Evolutionary conservation across 345 rosid species (phyloP).

Genomic region (Boechera retrofracta): DNA sequence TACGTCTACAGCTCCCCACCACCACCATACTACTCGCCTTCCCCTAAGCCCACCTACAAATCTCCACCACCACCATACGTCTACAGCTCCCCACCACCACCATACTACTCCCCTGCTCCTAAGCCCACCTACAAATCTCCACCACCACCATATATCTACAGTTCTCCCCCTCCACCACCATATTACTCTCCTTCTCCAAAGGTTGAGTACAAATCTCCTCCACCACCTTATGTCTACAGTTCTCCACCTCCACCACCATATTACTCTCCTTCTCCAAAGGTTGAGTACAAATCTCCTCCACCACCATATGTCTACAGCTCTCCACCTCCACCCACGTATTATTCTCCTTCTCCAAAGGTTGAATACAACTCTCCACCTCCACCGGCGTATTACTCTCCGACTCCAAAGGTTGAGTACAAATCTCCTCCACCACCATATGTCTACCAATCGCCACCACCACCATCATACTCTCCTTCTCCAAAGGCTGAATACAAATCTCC

Average conservation of each 20-base stretch:
- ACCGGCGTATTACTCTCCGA: neutral
- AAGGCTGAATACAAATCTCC: constrained; percentile 12
- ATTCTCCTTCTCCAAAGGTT: constrained; percentile 4
- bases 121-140: neutral
- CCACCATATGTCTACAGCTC: neutral
- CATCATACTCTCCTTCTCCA: neutral
- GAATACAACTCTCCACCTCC: constrained; percentile 2
- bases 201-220: constrained; percentile 5
- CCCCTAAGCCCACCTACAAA: neutral
- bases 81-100: neutral
- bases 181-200: constrained; percentile 2
- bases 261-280: constrained; percentile 3
- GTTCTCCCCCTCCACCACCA: neutral
- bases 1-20: neutral
- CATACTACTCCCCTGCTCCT: neutral
- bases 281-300: constrained; percentile 12
- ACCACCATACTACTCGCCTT: neutral
- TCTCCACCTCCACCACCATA: neutral
- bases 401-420: constrained; percentile 11
- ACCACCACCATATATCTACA: neutral
- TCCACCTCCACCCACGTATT: neutral
- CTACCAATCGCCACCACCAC: constrained; percentile 1
- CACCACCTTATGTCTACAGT: neutral
- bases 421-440: neutral
- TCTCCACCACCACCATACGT: constrained; percentile 1